These are phyloP conservation scores for Ascoidea tarda DNA, from an alignment of 805 yeast species.

Conservation along the genomic window DNA sequence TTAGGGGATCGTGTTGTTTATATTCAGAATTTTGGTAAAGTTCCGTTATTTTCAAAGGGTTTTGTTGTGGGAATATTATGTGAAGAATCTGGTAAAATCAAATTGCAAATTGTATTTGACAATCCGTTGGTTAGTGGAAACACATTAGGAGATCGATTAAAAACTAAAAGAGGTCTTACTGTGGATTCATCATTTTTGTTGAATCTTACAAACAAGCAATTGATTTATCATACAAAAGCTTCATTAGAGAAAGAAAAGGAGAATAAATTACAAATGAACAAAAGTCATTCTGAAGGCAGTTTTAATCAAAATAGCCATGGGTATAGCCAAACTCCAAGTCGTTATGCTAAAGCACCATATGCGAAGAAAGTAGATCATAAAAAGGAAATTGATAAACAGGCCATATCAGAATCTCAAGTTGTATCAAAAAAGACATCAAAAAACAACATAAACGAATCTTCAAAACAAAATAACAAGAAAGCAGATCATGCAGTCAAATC, in stretches of 20 bases:
- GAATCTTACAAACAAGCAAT: constrained; percentile 63
- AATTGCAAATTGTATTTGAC: constrained; percentile 76
- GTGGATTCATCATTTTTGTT: constrained; percentile 72
- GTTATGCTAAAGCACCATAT: constrained; percentile 18
- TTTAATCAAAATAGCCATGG: too few species aligned
- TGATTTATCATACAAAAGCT: constrained; percentile 61
- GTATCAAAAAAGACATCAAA: too few species aligned
- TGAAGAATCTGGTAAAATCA: constrained; percentile 45
- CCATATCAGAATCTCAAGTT: too few species aligned
- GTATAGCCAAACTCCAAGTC: too few species aligned
- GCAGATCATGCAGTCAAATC: neutral
- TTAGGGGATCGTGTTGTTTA: constrained; percentile 87
- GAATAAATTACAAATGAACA: constrained; percentile 3
- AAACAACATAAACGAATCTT: constrained; percentile 1
- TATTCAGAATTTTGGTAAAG: constrained; percentile 77
- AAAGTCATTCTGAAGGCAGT: neutral
- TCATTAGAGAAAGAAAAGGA: constrained; percentile 26
- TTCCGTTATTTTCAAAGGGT: constrained; percentile 78
- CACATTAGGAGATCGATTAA: constrained; percentile 62
- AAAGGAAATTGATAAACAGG: neutral
- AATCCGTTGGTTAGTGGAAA: constrained; percentile 71
- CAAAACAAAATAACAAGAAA: neutral
- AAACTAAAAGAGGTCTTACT: constrained; percentile 69
- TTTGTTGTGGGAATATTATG: constrained; percentile 60
- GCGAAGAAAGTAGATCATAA: constrained; percentile 9